Conservation (phyloP, 305 asterid genomes). For the Solanum aculeatissimum region DNA sequence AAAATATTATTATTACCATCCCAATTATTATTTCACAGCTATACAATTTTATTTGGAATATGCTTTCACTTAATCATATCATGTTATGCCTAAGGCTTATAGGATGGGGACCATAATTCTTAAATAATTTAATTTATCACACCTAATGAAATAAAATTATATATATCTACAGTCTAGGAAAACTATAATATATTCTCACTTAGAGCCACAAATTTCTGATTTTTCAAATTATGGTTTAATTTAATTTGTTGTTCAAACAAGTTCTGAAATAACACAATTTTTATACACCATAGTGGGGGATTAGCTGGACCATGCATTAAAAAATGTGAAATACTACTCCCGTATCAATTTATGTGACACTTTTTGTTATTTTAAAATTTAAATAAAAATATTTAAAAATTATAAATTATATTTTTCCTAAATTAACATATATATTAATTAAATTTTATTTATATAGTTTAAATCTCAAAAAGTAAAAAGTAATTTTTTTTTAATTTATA, state of each 20-base stretch:
- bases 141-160: neutral
- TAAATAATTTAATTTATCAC: neutral
- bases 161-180: neutral
- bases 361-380: neutral
- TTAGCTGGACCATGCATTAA: neutral
- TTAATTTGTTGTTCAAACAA: neutral
- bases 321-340: neutral
- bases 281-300: neutral
- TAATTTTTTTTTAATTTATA: no score
- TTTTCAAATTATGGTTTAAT: neutral
- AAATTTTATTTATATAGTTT: neutral
- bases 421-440: neutral
- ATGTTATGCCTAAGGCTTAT: slow-evolving; percentile 3
- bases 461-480: neutral
- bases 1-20: neutral
- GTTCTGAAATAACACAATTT: neutral
- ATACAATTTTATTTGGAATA: neutral
- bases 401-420: neutral
- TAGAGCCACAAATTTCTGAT: neutral
- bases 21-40: neutral
- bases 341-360: neutral
- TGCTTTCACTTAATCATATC: slow-evolving; percentile 2
- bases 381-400: fast-evolving
- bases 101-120: slow-evolving; percentile 11
- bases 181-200: neutral